These are phyloP conservation scores for Toxicodendron radicans DNA, from an alignment of 345 rosid genomes.

Conservation along the genomic window DNA sequence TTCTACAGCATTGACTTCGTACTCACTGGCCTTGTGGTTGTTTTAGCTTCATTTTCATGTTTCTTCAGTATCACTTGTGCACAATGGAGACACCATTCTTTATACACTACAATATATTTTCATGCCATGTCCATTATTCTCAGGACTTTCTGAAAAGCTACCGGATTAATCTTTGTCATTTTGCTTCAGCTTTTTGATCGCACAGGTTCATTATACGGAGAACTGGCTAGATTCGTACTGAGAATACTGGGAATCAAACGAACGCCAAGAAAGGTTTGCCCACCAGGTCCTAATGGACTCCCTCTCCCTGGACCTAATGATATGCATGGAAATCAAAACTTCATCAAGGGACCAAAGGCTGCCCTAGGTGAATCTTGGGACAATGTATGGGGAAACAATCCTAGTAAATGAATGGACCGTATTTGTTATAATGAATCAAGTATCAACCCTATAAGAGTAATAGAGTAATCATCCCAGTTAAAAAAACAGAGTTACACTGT, in stretches of 20 bases:
- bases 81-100: no score
- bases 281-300: constrained; percentile 23
- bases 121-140: neutral
- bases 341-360: constrained; percentile 35
- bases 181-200: constrained; percentile 28
- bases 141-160: neutral
- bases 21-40: neutral
- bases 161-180: neutral
- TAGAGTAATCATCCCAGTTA: neutral
- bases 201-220: constrained; percentile 36
- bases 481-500: neutral
- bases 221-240: constrained; percentile 41
- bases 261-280: constrained; percentile 26
- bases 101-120: neutral
- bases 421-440: neutral
- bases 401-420: neutral
- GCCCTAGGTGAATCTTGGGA: constrained; percentile 36
- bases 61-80: neutral
- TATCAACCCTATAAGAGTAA: no score
- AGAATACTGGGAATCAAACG: constrained; percentile 38
- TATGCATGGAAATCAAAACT: constrained; percentile 22
- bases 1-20: neutral
- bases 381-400: constrained; percentile 35
- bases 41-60: neutral
- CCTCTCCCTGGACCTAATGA: constrained; percentile 30